A percentile compares a stretch with the other conserved stretches of the same genome.
Evolutionary conservation across 306 rosid genomes (phyloP).

Genomic region (Ormosia semicastrata): DNA sequence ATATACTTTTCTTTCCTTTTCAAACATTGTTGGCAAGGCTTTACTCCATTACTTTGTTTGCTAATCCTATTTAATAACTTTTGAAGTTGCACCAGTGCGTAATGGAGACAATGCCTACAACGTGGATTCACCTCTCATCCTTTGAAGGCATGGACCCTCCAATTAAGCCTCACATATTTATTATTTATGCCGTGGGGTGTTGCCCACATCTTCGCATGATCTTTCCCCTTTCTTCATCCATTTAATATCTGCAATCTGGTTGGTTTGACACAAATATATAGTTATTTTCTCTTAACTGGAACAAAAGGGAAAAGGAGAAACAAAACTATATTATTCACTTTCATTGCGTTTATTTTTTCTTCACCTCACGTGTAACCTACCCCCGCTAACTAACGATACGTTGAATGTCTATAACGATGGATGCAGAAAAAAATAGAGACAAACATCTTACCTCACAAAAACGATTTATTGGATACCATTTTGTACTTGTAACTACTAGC

Average conservation of each 20-base stretch:
- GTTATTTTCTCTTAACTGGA: not conserved
- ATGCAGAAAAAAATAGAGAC: not conserved
- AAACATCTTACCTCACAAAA: slow-evolving; percentile 10
- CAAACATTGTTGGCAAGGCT: slow-evolving; percentile 28
- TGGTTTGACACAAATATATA: not conserved
- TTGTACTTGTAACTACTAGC: not conserved
- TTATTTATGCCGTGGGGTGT: not conserved
- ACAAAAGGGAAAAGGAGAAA: not conserved
- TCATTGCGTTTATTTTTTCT: not conserved
- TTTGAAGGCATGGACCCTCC: slow-evolving; percentile 30
- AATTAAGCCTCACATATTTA: slow-evolving; percentile 7
- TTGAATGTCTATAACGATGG: not conserved
- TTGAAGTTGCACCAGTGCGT: not conserved
- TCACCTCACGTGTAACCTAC: not conserved
- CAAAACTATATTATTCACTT: not conserved
- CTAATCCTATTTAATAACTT: slow-evolving; percentile 12
- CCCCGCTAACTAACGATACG: not conserved
- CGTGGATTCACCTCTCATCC: slow-evolving; percentile 29
- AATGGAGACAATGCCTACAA: slow-evolving; percentile 26
- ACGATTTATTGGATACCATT: not conserved
- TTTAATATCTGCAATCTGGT: not conserved
- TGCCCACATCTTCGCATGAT: slow-evolving; percentile 15
- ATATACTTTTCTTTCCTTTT: slow-evolving; percentile 18
- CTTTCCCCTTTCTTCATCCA: slow-evolving; percentile 20
- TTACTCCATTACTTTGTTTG: slow-evolving; percentile 1